Base-by-base conservation (phyloP, 495 filamentous ascomycete genomes). In the Xanthoparmelia taractica region DNA sequence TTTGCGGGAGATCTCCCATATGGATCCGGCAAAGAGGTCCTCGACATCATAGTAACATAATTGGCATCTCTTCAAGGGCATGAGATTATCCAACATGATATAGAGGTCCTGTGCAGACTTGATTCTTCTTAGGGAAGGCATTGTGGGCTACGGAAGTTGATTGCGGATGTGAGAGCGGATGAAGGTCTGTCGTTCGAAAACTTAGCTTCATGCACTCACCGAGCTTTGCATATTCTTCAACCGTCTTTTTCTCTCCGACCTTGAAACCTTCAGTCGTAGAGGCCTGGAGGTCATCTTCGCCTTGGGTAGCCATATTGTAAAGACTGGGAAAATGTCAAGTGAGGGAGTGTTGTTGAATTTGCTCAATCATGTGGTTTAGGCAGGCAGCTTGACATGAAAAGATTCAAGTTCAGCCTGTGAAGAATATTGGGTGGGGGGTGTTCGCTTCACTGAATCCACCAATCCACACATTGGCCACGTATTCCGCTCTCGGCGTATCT, bases 171-270 rank as follows among this genome's bases (percentile, higher is more conserved):
- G 58, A 23, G 27, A 55, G 58, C n/a, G 18, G 37, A 48, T 34
- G 12, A 34, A 63, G 65, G 59, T 47, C 15, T 27, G 18, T 60
- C 61, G 23, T 61, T 23, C n/a, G n/a, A 61, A 34, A 56, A 61
- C 56, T 37, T 41, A 38, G 34, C 56, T 56, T 31, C 20, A 23
- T 55, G 60, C 67, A 82, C 89, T 73, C 79, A 97, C 94, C 94
- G 74, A 98, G 86, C 70, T 96, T 77, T 64, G 88, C 77, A 76
- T 96, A 96, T 75, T 96, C 91, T 61, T 91, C 86, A 67, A 98
- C 81, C 64, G 90, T 92, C 83, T 97, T 96, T 85, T 96, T 96
- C 83, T 96, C 91, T 67, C 91, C 91, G 67, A 97, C 87, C 82
- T 94, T 96, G 86, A 95, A 98, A 69, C 94, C 93, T 79, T 92